Base-by-base conservation (phyloP, 768 basidiomycete genomes). In the Suillus luteus region DNA sequence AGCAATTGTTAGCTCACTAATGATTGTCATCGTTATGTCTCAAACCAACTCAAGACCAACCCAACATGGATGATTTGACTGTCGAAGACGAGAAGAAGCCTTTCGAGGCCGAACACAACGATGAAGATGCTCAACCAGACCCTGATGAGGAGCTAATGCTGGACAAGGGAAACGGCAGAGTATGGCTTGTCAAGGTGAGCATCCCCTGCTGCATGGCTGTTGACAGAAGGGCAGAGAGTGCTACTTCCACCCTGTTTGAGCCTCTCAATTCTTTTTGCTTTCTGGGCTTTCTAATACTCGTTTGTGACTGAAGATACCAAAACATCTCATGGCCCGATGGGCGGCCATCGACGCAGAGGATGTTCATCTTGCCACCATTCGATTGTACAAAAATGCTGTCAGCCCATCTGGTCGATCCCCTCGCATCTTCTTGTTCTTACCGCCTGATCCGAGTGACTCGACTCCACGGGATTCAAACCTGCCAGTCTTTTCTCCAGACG, bases 241-340 rank as follows among this genome's bases (percentile, higher is more conserved):
- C 27, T 9, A 52, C 27, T 61, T 41, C 40, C 5, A 9, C 38
- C 19, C 27, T 33, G 11, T 59, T 17, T 33, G 37, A 57, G 10
- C 38, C 22, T 1, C 43, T 51, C 35, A n/a, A 57, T 59, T 55
- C 40, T 48, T 37, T n/a, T 54, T 9, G 1, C n/a, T 62, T 59
- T 67, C 51, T 51, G 43, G 48, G 59, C 14, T 27, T 14, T 70
- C 63, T 60, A n/a, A 59, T 59, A 11, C 44, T 64, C 51, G 40
- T 43, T 19, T 58, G 40, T 64, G 58, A 61, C 48, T 63, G 44
- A 77, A 94, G 92, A 87, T 96, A 51, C 95, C 95, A 0, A 90
- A 90, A 72, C 91, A 90, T 73, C 79, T 97, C 60, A 85, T 95
- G 81, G 89, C 93, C 67, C 83, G 89, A 40, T 98, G 95, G 95